Conservation (phyloP, 1,284 basidiomycete species). For the Cryptococcus jaspeensis region DNA sequence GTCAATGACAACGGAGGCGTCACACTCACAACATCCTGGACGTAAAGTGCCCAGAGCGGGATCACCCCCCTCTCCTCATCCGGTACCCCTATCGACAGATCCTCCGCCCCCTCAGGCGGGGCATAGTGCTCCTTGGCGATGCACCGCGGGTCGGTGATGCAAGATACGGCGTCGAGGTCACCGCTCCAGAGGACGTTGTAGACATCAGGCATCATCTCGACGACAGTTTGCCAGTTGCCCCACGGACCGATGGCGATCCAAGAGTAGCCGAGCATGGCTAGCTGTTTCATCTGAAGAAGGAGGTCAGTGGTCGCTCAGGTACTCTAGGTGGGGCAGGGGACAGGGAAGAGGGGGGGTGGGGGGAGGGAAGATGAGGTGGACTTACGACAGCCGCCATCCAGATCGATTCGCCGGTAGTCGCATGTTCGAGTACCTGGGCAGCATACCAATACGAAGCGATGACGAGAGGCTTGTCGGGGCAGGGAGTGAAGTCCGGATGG, state of each 20-base stretch:
- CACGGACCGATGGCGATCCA: constrained; percentile 32
- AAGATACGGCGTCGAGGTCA: constrained; percentile 31
- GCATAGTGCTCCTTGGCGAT: constrained; percentile 38
- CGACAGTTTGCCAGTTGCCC: constrained; percentile 30
- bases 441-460: constrained; percentile 17
- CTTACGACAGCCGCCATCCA: constrained; percentile 24
- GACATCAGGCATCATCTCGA: constrained; percentile 42
- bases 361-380: too few species aligned
- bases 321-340: too few species aligned
- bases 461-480: constrained; percentile 20
- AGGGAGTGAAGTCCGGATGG: constrained; percentile 1
- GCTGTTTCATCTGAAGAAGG: constrained; percentile 21
- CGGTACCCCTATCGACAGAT: constrained; percentile 27
- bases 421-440: constrained; percentile 5
- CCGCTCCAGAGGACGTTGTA: constrained; percentile 33
- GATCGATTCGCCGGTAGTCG: constrained; percentile 26
- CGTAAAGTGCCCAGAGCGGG: constrained; percentile 41
- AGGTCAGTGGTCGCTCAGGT: too few species aligned
- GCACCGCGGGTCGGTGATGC: constrained; percentile 45
- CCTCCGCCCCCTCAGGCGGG: constrained; percentile 22
- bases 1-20: too few species aligned
- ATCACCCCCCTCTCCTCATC: constrained; percentile 37
- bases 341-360: too few species aligned
- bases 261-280: constrained; percentile 15
- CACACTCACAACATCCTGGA: constrained; percentile 41